These are phyloP conservation scores for Alternaria brassicicola DNA, from an alignment of 2,329 filamentous ascomycete genomes.

Conservation along the genomic window DNA sequence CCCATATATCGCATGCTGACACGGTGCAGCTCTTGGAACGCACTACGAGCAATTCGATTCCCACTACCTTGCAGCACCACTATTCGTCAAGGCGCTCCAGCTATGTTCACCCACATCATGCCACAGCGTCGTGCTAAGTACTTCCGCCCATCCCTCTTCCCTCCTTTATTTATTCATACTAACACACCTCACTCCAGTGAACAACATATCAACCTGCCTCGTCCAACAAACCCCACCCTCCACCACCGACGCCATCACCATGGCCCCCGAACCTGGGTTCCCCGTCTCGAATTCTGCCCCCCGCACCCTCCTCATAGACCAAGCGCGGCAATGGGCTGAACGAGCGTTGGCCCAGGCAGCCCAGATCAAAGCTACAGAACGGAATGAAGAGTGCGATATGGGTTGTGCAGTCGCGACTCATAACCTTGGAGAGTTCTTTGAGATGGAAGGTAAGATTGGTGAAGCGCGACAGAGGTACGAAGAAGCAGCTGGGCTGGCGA, in stretches of 20 bases:
- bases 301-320: constrained; percentile 67
- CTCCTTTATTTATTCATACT: constrained; percentile 1
- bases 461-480: constrained; percentile 72
- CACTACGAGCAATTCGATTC: constrained; percentile 76
- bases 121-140: constrained; percentile 80
- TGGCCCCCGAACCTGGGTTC: constrained; percentile 45
- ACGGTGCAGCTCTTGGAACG: constrained; percentile 68
- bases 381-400: constrained; percentile 80
- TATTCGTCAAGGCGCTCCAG: constrained; percentile 84
- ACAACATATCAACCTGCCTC: constrained; percentile 77
- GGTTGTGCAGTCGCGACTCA: constrained; percentile 84
- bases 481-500: constrained; percentile 68
- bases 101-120: constrained; percentile 70
- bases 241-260: constrained; percentile 29
- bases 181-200: constrained; percentile 60
- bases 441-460: constrained; percentile 69
- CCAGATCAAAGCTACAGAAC: constrained; percentile 67
- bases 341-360: constrained; percentile 74
- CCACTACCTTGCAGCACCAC: constrained; percentile 80
- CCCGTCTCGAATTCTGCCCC: constrained; percentile 54
- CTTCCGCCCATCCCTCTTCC: constrained; percentile 36
- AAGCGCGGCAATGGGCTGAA: constrained; percentile 77
- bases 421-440: constrained; percentile 83
- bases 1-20: constrained; percentile 17
- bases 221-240: constrained; percentile 65